Evolutionary conservation across 2,329 filamentous ascomycete species (phyloP).

Genomic region (Cryphonectria naterciae): DNA sequence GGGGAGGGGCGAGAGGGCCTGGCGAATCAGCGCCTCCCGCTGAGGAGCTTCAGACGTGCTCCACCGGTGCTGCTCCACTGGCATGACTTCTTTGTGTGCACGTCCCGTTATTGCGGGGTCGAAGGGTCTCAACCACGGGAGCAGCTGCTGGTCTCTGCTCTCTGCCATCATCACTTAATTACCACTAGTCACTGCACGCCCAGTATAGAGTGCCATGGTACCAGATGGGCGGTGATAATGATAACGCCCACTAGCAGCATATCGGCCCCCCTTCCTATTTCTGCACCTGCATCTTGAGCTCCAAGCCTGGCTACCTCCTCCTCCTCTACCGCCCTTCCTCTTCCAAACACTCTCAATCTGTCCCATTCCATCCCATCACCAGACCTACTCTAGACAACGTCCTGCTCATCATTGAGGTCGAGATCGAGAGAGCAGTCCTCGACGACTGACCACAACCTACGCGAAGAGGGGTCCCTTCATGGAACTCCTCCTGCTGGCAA

Average conservation of each 20-base stretch:
- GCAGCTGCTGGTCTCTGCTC: background rate
- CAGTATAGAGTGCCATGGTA: slow-evolving; percentile 8
- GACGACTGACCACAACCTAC: slow-evolving; percentile 26
- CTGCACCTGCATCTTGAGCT: slow-evolving; percentile 19
- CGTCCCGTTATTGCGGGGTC: slow-evolving; percentile 8
- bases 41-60: slow-evolving; percentile 5
- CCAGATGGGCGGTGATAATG: slow-evolving; percentile 24
- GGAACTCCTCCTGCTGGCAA: slow-evolving; percentile 43
- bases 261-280: slow-evolving; percentile 17
- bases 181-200: background rate
- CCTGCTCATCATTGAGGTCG: slow-evolving; percentile 9
- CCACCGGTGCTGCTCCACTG: background rate
- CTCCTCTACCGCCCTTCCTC: slow-evolving; percentile 2
- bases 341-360: slow-evolving; percentile 16
- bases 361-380: slow-evolving; percentile 7
- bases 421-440: slow-evolving; percentile 14
- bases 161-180: slow-evolving; percentile 24
- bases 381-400: background rate
- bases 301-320: slow-evolving; percentile 6
- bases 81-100: slow-evolving; percentile 3
- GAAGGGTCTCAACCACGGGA: background rate
- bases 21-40: background rate
- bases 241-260: slow-evolving; percentile 15
- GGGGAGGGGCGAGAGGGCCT: background rate
- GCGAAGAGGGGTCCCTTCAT: slow-evolving; percentile 40